These are phyloP conservation scores for Saksenaea vasiformis DNA, from an alignment of 371 early-diverging fungal genomes.

Conservation along the genomic window DNA sequence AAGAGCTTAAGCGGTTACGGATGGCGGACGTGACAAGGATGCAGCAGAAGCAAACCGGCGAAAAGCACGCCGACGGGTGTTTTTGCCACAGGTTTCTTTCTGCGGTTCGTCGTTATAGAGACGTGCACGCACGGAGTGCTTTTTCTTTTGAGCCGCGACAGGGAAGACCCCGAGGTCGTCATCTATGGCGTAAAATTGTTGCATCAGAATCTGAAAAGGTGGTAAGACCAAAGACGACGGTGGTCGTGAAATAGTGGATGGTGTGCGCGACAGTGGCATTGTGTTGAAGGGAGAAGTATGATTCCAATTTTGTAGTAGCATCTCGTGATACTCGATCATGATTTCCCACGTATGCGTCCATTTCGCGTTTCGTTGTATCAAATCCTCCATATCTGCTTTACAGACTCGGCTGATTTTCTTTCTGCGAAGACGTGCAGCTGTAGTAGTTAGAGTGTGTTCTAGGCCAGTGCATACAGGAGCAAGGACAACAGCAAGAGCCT, in stretches of 20 bases:
- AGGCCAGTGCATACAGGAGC: constrained; percentile 40
- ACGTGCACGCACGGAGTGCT: not conserved
- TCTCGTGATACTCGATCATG: constrained; percentile 25
- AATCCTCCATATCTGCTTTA: constrained; percentile 10
- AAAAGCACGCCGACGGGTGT: not conserved
- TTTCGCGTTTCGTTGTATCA: constrained; percentile 16
- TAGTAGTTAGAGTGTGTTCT: constrained; percentile 31
- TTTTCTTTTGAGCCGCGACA: not conserved
- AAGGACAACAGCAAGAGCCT: constrained; percentile 36
- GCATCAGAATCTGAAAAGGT: constrained; percentile 1
- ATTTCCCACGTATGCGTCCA: constrained; percentile 23
- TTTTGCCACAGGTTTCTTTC: not conserved
- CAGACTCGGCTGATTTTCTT: constrained; percentile 1
- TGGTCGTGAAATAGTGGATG: not conserved
- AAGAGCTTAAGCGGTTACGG: not conserved
- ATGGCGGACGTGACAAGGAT: not conserved
- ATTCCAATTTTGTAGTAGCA: not conserved
- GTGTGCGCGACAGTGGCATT: not conserved
- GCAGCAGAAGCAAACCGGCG: not conserved
- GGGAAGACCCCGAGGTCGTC: not conserved
- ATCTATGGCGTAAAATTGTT: not conserved
- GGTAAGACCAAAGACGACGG: not conserved
- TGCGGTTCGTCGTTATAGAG: not conserved
- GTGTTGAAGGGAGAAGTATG: not conserved
- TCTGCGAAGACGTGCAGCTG: constrained; percentile 16